phyloP scores from a whole-genome alignment of 768 basidiomycete species.

The Boletus tylopilopsis region DNA sequence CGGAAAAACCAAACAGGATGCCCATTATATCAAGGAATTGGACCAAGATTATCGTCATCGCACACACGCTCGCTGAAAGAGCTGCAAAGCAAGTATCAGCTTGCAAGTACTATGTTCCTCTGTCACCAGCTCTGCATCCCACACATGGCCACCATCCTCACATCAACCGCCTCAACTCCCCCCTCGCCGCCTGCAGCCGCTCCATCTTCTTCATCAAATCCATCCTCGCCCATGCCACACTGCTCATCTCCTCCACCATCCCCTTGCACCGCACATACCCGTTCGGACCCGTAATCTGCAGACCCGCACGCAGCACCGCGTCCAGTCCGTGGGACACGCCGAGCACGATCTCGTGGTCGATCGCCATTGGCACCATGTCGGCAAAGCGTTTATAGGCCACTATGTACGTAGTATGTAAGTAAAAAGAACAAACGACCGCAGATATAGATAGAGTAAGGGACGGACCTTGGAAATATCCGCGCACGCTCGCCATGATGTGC shows the following conservation, averaged over 20 bases:
- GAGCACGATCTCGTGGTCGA: slow-evolving; percentile 35
- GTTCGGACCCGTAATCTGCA: slow-evolving; percentile 47
- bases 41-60: too few species aligned
- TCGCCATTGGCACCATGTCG: slow-evolving; percentile 36
- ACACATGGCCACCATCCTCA: too few species aligned
- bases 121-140: too few species aligned
- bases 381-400: slow-evolving; percentile 41
- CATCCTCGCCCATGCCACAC: slow-evolving; percentile 41
- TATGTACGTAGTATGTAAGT: too few species aligned
- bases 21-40: too few species aligned
- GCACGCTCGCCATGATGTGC: slow-evolving; percentile 61
- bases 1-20: too few species aligned
- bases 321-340: slow-evolving; percentile 47
- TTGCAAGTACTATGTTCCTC: too few species aligned
- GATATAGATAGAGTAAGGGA: too few species aligned
- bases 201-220: slow-evolving; percentile 51
- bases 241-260: slow-evolving; percentile 46
- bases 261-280: slow-evolving; percentile 44
- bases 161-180: slow-evolving; percentile 29
- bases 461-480: slow-evolving; percentile 68
- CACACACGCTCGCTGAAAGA: too few species aligned
- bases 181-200: slow-evolving; percentile 41
- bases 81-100: too few species aligned
- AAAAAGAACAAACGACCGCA: too few species aligned
- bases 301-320: slow-evolving; percentile 38